A percentile compares a stretch with the other conserved stretches of the same genome.
Conservation (phyloP, 257 asterid genomes). For the Buddleja alternifolia region DNA sequence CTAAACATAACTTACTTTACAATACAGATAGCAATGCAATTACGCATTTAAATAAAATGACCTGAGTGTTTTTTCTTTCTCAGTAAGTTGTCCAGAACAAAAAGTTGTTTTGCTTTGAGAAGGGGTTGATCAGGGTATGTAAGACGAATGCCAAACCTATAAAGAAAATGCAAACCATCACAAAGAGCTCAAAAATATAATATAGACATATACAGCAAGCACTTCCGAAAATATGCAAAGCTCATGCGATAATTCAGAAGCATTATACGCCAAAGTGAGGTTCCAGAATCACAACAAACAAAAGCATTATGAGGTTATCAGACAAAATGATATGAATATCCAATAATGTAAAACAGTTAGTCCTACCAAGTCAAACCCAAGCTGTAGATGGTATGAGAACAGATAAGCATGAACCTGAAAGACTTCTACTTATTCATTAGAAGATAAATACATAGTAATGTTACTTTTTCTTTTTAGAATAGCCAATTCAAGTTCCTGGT, state of each 20-base stretch:
- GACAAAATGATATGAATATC: constrained; percentile 8
- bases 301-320: constrained; percentile 16
- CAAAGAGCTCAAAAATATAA: constrained; percentile 25
- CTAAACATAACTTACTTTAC: constrained; percentile 12
- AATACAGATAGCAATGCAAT: neutral
- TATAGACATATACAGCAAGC: constrained; percentile 12
- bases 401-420: constrained; percentile 21
- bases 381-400: constrained; percentile 21
- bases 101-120: constrained; percentile 85
- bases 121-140: constrained; percentile 85
- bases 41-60: constrained; percentile 29
- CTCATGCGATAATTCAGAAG: constrained; percentile 20
- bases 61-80: constrained; percentile 85
- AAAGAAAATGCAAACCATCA: constrained; percentile 38
- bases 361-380: constrained; percentile 20
- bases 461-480: constrained; percentile 23
- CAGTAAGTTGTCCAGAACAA: constrained; percentile 80
- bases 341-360: constrained; percentile 9
- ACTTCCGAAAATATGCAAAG: constrained; percentile 20
- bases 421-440: constrained; percentile 13
- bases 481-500: constrained; percentile 5
- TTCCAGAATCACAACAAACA: constrained; percentile 24
- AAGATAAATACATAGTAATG: constrained; percentile 20
- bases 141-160: constrained; percentile 64
- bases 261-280: constrained; percentile 20